phyloP scores from a whole-genome alignment of 2,329 filamentous ascomycete genomes.

The Colletotrichum magnum region DNA sequence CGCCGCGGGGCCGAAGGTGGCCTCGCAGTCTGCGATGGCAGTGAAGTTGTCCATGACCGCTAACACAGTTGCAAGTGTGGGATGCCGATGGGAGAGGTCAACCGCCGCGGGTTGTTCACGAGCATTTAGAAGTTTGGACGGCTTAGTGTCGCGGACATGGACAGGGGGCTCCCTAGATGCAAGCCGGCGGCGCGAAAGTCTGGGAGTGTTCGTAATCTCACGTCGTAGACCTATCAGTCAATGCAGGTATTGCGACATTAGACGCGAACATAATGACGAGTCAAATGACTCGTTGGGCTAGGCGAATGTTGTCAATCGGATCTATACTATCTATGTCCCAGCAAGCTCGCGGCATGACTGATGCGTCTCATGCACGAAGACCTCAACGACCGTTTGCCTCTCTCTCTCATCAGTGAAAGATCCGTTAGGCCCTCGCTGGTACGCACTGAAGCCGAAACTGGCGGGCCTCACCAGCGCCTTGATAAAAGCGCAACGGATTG shows the following conservation, averaged over 20 bases:
- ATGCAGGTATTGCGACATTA: neutral
- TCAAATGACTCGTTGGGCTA: constrained; percentile 1
- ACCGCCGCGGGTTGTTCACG: neutral
- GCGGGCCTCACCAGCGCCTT: neutral
- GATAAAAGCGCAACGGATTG: neutral
- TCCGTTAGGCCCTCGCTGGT: no score
- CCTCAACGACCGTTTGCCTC: no score
- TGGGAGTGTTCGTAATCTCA: constrained; percentile 6
- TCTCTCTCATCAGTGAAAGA: no score
- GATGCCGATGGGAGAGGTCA: no score
- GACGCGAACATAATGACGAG: constrained; percentile 16
- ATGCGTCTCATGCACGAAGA: no score
- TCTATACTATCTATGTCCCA: neutral
- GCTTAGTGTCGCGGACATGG: neutral
- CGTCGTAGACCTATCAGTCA: neutral
- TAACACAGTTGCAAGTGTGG: neutral
- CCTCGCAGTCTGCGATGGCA: constrained; percentile 30
- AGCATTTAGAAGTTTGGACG: neutral
- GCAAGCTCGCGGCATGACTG: neutral
- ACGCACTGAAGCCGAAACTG: no score
- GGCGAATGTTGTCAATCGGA: no score
- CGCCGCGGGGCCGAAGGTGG: constrained; percentile 44
- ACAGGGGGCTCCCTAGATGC: constrained; percentile 3
- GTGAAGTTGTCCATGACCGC: constrained; percentile 28
- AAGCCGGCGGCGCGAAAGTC: neutral